A percentile compares a stretch with the other conserved stretches of the same genome.
Evolutionary conservation across 768 basidiomycete species (phyloP).

Genomic region (Boletus insuetus): DNA sequence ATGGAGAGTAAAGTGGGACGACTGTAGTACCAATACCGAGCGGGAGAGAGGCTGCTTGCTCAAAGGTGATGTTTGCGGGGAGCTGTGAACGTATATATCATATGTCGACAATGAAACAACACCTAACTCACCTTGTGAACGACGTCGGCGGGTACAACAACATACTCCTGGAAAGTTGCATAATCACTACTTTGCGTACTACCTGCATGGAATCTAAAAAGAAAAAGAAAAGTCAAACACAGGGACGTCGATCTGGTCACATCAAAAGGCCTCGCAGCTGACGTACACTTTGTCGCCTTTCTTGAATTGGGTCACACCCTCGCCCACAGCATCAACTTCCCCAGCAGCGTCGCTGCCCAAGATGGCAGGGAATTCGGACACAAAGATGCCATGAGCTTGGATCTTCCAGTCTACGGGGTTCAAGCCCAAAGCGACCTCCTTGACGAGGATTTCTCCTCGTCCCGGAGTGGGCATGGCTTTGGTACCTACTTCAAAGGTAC

Average conservation of each 20-base stretch:
- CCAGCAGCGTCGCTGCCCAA: conserved; percentile 41
- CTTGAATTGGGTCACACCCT: conserved; percentile 35
- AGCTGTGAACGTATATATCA: conserved; percentile 20
- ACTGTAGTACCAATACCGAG: conserved; percentile 31
- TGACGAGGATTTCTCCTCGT: conserved; percentile 43
- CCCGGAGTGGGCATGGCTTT: conserved; percentile 30
- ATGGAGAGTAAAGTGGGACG: conserved; percentile 31
- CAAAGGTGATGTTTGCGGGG: conserved; percentile 36
- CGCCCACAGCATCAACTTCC: conserved; percentile 37
- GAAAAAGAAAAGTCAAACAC: neutral
- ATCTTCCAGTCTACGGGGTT: conserved; percentile 45
- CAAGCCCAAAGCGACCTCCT: conserved; percentile 38
- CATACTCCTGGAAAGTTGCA: conserved; percentile 29
- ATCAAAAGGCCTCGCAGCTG: neutral
- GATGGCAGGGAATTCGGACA: conserved; percentile 33
- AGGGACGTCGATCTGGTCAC: neutral
- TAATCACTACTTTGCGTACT: neutral
- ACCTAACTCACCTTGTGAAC: conserved; percentile 8
- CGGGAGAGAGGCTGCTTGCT: conserved; percentile 39
- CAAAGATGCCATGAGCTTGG: neutral
- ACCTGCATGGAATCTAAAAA: conserved; percentile 21
- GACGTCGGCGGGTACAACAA: conserved; percentile 21
- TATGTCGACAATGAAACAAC: neutral
- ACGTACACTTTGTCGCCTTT: conserved; percentile 32
- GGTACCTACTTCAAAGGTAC: conserved; percentile 11